Conservation (phyloP, 345 rosid genomes). For the Chamaenerion angustifolium region DNA sequence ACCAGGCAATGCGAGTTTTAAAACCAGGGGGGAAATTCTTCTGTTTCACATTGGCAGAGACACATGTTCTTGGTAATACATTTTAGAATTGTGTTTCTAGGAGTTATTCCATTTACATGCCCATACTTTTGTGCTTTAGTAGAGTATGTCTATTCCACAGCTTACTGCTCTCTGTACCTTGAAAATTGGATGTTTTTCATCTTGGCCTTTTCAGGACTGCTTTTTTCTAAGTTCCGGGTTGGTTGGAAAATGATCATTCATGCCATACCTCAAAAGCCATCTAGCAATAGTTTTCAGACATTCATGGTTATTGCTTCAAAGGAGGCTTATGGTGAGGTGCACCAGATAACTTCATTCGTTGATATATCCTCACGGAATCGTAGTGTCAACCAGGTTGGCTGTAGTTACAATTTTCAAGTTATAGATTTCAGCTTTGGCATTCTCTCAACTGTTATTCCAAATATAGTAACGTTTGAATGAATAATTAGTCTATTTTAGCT, state of each 20-base stretch:
- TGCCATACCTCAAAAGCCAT: slow-evolving; percentile 38
- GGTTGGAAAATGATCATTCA: slow-evolving; percentile 72
- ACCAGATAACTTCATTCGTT: slow-evolving; percentile 33
- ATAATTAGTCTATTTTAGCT: not conserved
- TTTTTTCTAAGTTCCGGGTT: slow-evolving; percentile 67
- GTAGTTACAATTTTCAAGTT: no score
- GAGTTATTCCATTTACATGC: not conserved
- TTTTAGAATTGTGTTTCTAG: slow-evolving; percentile 1
- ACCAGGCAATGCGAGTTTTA: slow-evolving; percentile 68
- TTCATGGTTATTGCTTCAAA: slow-evolving; percentile 74
- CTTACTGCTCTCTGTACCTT: no score
- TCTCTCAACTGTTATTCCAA: no score
- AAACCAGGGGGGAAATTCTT: slow-evolving; percentile 63
- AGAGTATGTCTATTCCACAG: no score
- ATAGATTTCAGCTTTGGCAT: no score
- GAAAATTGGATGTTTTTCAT: not conserved
- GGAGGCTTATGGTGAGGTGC: slow-evolving; percentile 29
- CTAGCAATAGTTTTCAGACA: slow-evolving; percentile 39
- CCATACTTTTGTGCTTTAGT: not conserved
- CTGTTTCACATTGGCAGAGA: slow-evolving; percentile 78
- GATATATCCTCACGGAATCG: slow-evolving; percentile 27
- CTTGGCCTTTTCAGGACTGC: slow-evolving; percentile 42
- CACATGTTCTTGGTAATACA: slow-evolving; percentile 73
- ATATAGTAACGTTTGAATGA: no score
- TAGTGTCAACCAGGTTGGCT: slow-evolving; percentile 42